A percentile compares a stretch with the other conserved stretches of the same genome.
phyloP scores from a whole-genome alignment of 2,329 filamentous ascomycete genomes.

The Penicillium sp. region DNA sequence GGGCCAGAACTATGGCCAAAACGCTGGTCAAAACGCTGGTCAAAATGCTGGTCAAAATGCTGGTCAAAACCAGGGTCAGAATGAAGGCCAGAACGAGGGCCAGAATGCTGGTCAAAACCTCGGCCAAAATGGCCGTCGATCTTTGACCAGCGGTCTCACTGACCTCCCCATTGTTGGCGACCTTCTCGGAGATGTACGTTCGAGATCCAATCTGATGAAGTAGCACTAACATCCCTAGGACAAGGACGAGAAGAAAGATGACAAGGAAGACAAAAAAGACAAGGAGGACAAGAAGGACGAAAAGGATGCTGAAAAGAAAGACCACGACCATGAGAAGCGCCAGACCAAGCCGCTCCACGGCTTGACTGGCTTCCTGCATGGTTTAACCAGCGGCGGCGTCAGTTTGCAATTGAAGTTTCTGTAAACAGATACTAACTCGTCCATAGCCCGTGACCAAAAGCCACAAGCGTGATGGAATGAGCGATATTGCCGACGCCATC shows the following conservation, averaged over 20 bases:
- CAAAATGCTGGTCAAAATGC: conserved; percentile 3
- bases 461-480: conserved; percentile 9
- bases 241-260: background rate
- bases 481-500: conserved; percentile 1
- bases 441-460: conserved; percentile 7
- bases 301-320: background rate
- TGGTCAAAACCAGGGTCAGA: conserved; percentile 2
- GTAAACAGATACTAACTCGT: background rate
- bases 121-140: conserved; percentile 6
- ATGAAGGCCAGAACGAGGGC: conserved; percentile 3
- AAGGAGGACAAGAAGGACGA: conserved; percentile 1
- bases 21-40: background rate
- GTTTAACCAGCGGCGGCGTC: conserved; percentile 13
- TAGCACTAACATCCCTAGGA: no score
- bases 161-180: conserved; percentile 13
- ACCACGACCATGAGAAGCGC: background rate
- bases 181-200: conserved; percentile 10
- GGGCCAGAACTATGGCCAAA: background rate
- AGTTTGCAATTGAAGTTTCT: background rate
- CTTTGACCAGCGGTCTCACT: conserved; percentile 7
- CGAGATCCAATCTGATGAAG: no score
- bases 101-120: conserved; percentile 6
- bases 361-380: conserved; percentile 6
- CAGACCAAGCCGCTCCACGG: conserved; percentile 5
- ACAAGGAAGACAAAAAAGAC: background rate